Evolutionary conservation across 176 grass and related monocot species (phyloP), one percentile per base, ranked within the genome.

Genomic region (Cocos nucifera): DNA sequence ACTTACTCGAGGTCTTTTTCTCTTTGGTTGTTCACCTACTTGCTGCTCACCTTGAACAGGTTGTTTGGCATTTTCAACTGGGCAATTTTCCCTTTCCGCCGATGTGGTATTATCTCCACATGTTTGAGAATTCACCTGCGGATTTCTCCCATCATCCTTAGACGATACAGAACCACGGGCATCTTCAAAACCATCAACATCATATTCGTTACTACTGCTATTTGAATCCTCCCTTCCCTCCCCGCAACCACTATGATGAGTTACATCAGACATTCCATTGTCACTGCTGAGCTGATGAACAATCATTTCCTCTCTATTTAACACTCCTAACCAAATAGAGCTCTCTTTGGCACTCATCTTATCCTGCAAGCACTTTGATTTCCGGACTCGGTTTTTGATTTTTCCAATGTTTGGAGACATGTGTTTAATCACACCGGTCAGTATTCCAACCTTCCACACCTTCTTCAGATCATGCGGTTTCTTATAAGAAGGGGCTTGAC

Each of bases 141-240:
- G 49, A 71, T 56, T 53, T 58, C 73, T 89, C 20, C 75, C 81
- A 61, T 95, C 75, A 77, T 90, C 86, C 78, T 82, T 87, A 30
- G 75, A 89, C 70, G 77, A 82, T 79, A 71, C 69, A 67, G 83
- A 83, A 64, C 65, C 61, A 73, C 58, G 71, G 39, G 83, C 65
- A n/a, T 79, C 75, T n/a, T 88, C 87, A 78, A 74, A 76, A 56
- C 69, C 87, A 59, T 88, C 81, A 53, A 92, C 76, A 88, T 97
- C 84, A 68, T 88, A 97, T 73, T 92, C 87, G 20, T 83, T 67
- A 67, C 81, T 74, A 67, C 81, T 90, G 76, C 80, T 90, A 57
- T 83, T 64, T 57, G 79, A 76, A 14, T 82, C 78, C 20, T 63
- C 78, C 60, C 50, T 75, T 65, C 67, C 71, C 35, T 75, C 65